Base-by-base conservation (phyloP, 257 asterid genomes). In the Buddleja alternifolia region DNA sequence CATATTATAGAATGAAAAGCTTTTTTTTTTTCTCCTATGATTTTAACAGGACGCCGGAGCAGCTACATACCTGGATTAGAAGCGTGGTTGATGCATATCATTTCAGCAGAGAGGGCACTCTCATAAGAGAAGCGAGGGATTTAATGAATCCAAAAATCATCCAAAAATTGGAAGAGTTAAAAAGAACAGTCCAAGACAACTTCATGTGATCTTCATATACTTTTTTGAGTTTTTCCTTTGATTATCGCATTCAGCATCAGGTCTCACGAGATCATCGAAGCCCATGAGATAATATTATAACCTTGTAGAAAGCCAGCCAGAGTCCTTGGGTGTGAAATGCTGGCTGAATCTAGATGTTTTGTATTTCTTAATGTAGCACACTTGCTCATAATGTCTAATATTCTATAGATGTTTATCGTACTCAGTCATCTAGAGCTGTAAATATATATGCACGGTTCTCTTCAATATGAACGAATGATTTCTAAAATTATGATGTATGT, bases 21-120 rank as follows among this genome's bases (percentile, higher is more conserved):
- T 25, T n/a, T 42, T 40, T 48, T n/a, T 40, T n/a, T n/a, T n/a
- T n/a, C n/a, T n/a, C n/a, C n/a, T 15, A 11, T 48, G 20, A 10
- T 66, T 50, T 1, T 68, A 3, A 70, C 88, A 94, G 99, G 88
- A 94, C 97, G 0, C 99, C 99, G 0, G 86, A 69, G 80, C 74
- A 81, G 75, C 83, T 91, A 44, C 84, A 89, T 72, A 77, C 82
- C 23, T 89, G 84, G 95, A 84, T 91, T 61, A 78, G 73, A 70
- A 75, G 75, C 12, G 80, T 91, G 58, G 83, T 92, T 62, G 95
- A 87, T 74, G 97, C 97, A 47, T 94, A 87, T 74, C 56, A 89
- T 71, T 79, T 69, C 77, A 94, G 97, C 77, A 82, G 86, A 79
- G 93, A 86, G 76, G 97, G 97, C 48, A 83, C 90, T 51, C 90